Base-by-base conservation (phyloP, 2,329 filamentous ascomycete species). In the Aphanocladium album region DNA sequence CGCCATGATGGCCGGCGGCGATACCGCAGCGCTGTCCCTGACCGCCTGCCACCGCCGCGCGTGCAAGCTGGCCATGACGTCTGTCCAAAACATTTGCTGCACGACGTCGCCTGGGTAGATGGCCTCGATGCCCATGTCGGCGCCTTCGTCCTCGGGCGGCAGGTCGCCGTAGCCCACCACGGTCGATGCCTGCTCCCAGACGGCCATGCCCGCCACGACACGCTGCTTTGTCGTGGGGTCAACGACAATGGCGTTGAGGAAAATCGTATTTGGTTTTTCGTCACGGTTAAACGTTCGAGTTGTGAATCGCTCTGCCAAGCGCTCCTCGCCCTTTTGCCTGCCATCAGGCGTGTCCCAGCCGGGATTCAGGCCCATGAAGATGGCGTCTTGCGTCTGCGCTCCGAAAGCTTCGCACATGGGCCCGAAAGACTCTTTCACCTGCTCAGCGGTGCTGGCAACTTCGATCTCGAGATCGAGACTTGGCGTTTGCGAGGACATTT, bases 321-420 rank as follows among this genome's bases (percentile, higher is more conserved):
- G 74, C 11, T 68, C 67, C 2, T 73, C 73, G 27, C 73, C 75
- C 1, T 65, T 66, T 0, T 66, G 66, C 27, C 68, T 72, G 12
- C 82, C 83, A 16, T 74, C 70, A 5, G 77, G 71, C 0, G 79
- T 82, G 39, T 84, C 77, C 82, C 83, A 86, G 19, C 74, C 79
- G 0, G 83, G 83, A 61, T 83, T 83, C 71, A 80, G 74, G 62
- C 72, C 70, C 1, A 72, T 74, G 79, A 80, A 86, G 56, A 85
- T 69, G 7, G 72, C 74, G 66, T 86, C 83, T 30, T 70, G 69
- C 14, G 73, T 73, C 66, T 86, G 83, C 17, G 67, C 67, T 25
- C 81, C 83, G 62, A 86, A 86, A 6, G 74, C 67, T 5, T 68
- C 65, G 60, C 64, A 62, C 7, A 63, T 62, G 59, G 67, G 67